Conservation (phyloP, 2,329 filamentous ascomycete species). For the Colletotrichum trifolii region DNA sequence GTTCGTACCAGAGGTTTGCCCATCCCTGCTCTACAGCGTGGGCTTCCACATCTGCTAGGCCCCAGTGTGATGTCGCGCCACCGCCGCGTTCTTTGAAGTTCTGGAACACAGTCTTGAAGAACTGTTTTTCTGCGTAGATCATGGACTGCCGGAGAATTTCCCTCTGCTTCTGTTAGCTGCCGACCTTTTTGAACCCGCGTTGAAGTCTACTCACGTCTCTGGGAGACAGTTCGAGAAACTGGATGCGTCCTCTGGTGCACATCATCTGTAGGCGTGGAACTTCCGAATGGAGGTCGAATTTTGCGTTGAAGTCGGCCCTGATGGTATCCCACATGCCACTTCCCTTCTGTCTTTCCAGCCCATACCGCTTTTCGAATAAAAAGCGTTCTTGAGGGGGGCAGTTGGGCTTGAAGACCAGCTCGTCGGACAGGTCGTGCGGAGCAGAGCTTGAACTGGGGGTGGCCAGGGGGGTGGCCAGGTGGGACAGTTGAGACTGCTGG, state of each 20-base stretch:
- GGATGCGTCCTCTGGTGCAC: constrained; percentile 61
- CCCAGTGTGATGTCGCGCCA: constrained; percentile 60
- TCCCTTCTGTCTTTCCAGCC: constrained; percentile 56
- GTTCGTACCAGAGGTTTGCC: constrained; percentile 53
- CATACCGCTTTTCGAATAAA: constrained; percentile 61
- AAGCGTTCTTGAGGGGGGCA: constrained; percentile 60
- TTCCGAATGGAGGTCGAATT: constrained; percentile 50
- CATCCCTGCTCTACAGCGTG: constrained; percentile 60
- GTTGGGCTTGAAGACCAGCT: constrained; percentile 54
- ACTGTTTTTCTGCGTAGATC: constrained; percentile 14
- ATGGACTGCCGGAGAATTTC: constrained; percentile 42
- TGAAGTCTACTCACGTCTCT: constrained; percentile 57
- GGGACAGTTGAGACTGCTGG: background rate
- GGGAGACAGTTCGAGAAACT: constrained; percentile 60
- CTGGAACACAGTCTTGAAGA: constrained; percentile 53
- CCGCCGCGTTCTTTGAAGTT: constrained; percentile 62
- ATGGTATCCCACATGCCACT: constrained; percentile 70
- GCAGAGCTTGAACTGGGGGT: background rate
- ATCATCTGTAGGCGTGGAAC: constrained; percentile 68
- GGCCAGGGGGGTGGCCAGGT: background rate
- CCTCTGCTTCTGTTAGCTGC: constrained; percentile 52
- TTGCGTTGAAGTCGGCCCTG: constrained; percentile 52
- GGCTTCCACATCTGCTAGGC: constrained; percentile 60
- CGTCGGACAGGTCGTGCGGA: constrained; percentile 28
- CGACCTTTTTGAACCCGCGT: background rate